Percentiles rank a stretch among this genome's conserved stretches.
Evolutionary conservation across 768 basidiomycete species (phyloP).

Genomic region (Suillus cothurnatus): DNA sequence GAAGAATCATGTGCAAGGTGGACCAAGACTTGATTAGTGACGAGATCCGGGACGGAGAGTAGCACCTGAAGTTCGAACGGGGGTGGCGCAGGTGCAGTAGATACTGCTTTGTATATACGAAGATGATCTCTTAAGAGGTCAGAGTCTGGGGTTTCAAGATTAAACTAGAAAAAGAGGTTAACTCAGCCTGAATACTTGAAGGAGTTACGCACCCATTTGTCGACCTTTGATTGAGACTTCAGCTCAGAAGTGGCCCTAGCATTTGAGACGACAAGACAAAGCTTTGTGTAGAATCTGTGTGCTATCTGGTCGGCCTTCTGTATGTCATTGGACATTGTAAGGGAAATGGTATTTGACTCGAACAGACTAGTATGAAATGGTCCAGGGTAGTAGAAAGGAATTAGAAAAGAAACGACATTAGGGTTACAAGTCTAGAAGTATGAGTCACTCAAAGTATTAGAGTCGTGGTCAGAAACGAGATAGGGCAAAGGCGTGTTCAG

Average conservation of each 20-base stretch:
- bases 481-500: conserved; percentile 6
- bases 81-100: conserved; percentile 40
- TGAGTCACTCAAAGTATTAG: neutral
- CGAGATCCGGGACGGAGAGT: conserved; percentile 67
- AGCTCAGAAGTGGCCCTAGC: conserved; percentile 65
- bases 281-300: conserved; percentile 81
- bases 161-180: conserved; percentile 54
- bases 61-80: conserved; percentile 71
- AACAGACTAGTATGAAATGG: conserved; percentile 18
- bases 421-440: conserved; percentile 27
- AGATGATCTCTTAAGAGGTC: conserved; percentile 67
- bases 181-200: neutral
- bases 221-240: conserved; percentile 50
- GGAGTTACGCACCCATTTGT: conserved; percentile 76
- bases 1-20: conserved; percentile 59
- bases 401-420: conserved; percentile 34
- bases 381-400: conserved; percentile 22
- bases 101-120: conserved; percentile 60
- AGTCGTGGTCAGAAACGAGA: conserved; percentile 4
- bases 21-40: conserved; percentile 73
- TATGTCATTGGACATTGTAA: conserved; percentile 55
- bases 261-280: conserved; percentile 72
- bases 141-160: conserved; percentile 76
- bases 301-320: conserved; percentile 86
- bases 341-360: conserved; percentile 16